These are phyloP conservation scores for Phytophthora melonis DNA, from an alignment of 352 stramenopile genomes.

Conservation along the genomic window DNA sequence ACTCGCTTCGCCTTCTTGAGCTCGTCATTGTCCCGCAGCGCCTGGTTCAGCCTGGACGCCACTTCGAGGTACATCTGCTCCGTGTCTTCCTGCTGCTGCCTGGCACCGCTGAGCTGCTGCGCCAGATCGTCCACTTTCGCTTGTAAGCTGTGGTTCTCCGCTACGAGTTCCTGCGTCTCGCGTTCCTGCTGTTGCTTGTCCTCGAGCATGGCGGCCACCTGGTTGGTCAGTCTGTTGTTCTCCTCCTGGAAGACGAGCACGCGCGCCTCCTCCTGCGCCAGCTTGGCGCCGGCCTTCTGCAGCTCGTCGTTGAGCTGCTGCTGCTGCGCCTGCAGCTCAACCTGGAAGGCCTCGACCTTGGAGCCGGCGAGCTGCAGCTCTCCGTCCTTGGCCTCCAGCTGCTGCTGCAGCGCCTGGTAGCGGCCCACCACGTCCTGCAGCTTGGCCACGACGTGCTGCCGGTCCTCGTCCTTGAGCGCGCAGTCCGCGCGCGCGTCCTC, in stretches of 20 bases:
- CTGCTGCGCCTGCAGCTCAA: slow-evolving; percentile 51
- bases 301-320: slow-evolving; percentile 46
- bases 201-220: slow-evolving; percentile 50
- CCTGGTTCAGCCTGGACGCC: slow-evolving; percentile 68
- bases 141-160: slow-evolving; percentile 42
- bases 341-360: slow-evolving; percentile 64
- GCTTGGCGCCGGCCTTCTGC: slow-evolving; percentile 31
- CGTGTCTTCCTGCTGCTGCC: slow-evolving; percentile 67
- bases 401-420: slow-evolving; percentile 60
- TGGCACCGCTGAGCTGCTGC: slow-evolving; percentile 48
- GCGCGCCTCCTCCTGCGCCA: slow-evolving; percentile 58
- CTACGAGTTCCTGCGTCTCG: slow-evolving; percentile 38
- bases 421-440: slow-evolving; percentile 45
- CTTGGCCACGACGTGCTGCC: slow-evolving; percentile 18
- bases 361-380: slow-evolving; percentile 57
- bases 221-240: slow-evolving; percentile 57
- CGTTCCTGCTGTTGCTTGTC: slow-evolving; percentile 65
- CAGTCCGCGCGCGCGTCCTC: slow-evolving; percentile 63
- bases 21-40: slow-evolving; percentile 48
- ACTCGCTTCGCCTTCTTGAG: slow-evolving; percentile 19
- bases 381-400: slow-evolving; percentile 59
- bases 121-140: slow-evolving; percentile 55
- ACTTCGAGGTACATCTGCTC: slow-evolving; percentile 68
- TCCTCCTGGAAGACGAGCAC: slow-evolving; percentile 66
- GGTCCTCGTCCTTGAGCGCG: slow-evolving; percentile 54